Evolutionary conservation across 129 eudicot genomes (phyloP).

Genomic region (Chrysanthemum makinoi): DNA sequence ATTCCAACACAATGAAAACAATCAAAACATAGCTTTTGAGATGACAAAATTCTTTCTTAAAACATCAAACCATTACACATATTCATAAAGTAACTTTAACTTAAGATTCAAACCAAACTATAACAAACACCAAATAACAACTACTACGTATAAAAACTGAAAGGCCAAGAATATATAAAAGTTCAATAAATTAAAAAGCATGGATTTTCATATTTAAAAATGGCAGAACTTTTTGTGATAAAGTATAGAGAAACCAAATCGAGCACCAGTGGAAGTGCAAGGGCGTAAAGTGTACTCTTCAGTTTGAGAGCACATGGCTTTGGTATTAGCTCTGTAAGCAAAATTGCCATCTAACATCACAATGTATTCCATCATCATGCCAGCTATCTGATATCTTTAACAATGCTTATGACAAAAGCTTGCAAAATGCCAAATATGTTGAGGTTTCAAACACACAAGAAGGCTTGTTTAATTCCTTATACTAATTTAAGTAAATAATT

Average conservation of each 20-base stretch:
- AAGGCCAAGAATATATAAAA: neutral
- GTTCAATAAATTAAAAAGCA: neutral
- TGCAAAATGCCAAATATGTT: conserved; percentile 2
- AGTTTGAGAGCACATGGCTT: conserved; percentile 35
- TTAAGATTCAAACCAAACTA: neutral
- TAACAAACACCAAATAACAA: neutral
- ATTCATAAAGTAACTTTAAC: neutral
- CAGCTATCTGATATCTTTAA: conserved; percentile 17
- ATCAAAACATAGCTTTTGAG: neutral
- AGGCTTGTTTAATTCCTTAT: neutral
- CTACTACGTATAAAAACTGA: neutral
- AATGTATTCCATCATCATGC: conserved; percentile 34
- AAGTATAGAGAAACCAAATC: conserved; percentile 22
- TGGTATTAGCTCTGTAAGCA: conserved; percentile 25
- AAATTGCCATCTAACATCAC: conserved; percentile 29
- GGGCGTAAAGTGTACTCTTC: conserved; percentile 25
- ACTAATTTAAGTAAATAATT: conserved; percentile 8
- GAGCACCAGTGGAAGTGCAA: conserved; percentile 16
- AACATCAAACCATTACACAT: neutral
- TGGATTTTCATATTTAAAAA: neutral
- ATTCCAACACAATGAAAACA: neutral
- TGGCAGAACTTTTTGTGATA: neutral
- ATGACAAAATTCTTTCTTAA: neutral
- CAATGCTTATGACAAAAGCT: neutral
- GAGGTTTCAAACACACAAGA: neutral